phyloP scores from a whole-genome alignment of 352 stramenopile genomes.

The Globisporangium cystogenes region DNA sequence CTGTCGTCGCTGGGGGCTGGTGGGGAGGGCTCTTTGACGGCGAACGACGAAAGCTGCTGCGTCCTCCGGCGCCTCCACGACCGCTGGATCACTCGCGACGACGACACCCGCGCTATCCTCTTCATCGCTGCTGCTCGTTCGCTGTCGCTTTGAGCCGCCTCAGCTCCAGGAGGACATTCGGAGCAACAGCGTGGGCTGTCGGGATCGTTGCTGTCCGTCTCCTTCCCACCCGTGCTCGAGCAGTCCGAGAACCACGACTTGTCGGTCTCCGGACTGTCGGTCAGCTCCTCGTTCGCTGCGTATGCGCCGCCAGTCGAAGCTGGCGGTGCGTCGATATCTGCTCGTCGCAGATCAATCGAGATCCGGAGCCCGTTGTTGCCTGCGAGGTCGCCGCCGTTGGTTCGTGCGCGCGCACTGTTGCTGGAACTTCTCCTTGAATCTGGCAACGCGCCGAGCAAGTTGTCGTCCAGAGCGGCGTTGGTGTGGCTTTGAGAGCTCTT shows the following conservation, averaged over 20 bases:
- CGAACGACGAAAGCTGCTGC: not conserved
- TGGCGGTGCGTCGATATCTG: constrained; percentile 25
- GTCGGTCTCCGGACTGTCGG: constrained; percentile 10
- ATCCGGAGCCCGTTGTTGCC: not conserved
- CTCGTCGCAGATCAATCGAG: constrained; percentile 13
- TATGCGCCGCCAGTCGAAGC: constrained; percentile 19
- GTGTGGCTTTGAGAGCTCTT: not conserved
- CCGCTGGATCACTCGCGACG: constrained; percentile 11
- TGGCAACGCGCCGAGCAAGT: not conserved
- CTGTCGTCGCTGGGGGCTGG: not conserved
- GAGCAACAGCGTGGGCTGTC: constrained; percentile 7
- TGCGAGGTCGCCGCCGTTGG: not conserved
- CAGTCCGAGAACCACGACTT: constrained; percentile 23
- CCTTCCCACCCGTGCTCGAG: constrained; percentile 8
- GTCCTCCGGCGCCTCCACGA: constrained; percentile 13
- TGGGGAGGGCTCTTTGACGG: not conserved
- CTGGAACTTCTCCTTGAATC: not conserved
- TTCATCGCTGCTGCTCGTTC: not conserved
- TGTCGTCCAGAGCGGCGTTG: not conserved
- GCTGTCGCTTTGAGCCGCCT: not conserved
- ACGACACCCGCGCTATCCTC: constrained; percentile 1
- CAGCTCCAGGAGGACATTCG: not conserved
- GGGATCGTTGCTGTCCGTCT: constrained; percentile 8
- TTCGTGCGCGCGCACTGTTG: not conserved
- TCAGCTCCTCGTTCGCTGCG: constrained; percentile 15